phyloP scores from a whole-genome alignment of 495 filamentous ascomycete genomes.

The Rostrohypoxylon terebratum region DNA sequence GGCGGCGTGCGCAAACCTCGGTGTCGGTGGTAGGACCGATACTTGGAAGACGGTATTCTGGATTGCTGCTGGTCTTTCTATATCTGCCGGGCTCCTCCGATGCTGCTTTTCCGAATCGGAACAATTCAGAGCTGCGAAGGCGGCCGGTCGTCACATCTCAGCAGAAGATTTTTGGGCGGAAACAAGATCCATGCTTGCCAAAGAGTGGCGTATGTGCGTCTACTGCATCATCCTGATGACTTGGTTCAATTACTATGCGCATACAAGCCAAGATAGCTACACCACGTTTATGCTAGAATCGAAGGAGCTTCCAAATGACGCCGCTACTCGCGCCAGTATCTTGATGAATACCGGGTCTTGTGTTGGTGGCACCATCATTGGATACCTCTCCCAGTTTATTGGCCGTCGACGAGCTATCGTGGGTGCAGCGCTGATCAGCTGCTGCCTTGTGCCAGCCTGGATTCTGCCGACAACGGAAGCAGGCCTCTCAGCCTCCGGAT shows the following conservation, averaged over 20 bases:
- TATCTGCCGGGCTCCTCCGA: constrained; percentile 71
- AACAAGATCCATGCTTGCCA: constrained; percentile 68
- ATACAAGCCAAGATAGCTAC: constrained; percentile 77
- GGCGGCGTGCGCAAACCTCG: constrained; percentile 76
- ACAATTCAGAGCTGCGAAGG: constrained; percentile 75
- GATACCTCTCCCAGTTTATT: constrained; percentile 77
- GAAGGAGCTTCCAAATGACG: constrained; percentile 70
- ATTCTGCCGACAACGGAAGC: constrained; percentile 70
- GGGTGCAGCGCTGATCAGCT: constrained; percentile 66
- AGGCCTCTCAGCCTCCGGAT: constrained; percentile 72
- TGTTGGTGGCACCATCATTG: constrained; percentile 77
- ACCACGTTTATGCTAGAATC: constrained; percentile 78
- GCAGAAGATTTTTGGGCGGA: constrained; percentile 70
- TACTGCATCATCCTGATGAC: constrained; percentile 80
- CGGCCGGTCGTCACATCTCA: constrained; percentile 59
- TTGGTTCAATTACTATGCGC: constrained; percentile 63
- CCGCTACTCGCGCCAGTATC: constrained; percentile 75
- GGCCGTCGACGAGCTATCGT: constrained; percentile 77
- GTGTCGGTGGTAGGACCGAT: constrained; percentile 66
- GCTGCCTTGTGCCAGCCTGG: constrained; percentile 74
- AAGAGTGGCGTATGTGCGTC: constrained; percentile 77
- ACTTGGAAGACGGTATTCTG: constrained; percentile 75
- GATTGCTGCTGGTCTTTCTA: constrained; percentile 72
- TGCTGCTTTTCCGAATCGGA: constrained; percentile 75
- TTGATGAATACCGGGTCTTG: constrained; percentile 80